phyloP scores from a whole-genome alignment of 2,329 filamentous ascomycete species.

The Chalaropsis ovoidea region DNA sequence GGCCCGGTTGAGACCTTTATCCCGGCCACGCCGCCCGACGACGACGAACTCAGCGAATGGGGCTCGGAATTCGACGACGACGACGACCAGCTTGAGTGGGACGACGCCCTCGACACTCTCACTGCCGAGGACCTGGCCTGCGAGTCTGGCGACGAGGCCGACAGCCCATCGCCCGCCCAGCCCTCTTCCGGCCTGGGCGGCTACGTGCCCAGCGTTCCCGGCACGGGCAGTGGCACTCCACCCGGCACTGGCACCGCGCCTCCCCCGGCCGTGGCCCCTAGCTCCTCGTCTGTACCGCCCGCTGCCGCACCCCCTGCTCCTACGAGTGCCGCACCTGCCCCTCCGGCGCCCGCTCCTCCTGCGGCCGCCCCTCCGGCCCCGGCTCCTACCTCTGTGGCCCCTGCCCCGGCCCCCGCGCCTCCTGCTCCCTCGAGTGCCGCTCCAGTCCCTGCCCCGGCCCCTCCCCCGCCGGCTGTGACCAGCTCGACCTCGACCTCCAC shows the following conservation, averaged over 20 bases:
- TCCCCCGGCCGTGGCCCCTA: background rate
- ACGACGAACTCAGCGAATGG: constrained; percentile 21
- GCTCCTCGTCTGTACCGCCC: background rate
- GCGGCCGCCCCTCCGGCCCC: background rate
- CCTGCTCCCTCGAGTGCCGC: background rate
- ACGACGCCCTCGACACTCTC: constrained; percentile 10
- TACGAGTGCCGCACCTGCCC: background rate
- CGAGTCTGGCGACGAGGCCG: constrained; percentile 8
- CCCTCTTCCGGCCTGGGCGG: background rate
- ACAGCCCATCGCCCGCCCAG: background rate
- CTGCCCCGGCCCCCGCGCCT: background rate
- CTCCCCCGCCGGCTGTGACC: background rate
- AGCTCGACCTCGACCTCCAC: constrained; percentile 11
- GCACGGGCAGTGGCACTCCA: background rate
- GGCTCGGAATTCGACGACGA: constrained; percentile 21
- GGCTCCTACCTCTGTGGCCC: background rate
- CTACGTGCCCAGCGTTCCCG: background rate
- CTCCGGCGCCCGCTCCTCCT: background rate
- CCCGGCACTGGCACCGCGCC: background rate
- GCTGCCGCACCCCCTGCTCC: background rate
- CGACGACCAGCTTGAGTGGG: constrained; percentile 19
- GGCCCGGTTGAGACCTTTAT: background rate
- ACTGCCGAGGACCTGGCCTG: constrained; percentile 13
- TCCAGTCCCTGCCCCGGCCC: background rate
- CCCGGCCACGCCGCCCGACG: background rate